Evolutionary conservation across 2,329 filamentous ascomycete species (phyloP), one percentile per base, ranked within the genome.

Genomic region (Sarocladium oryzae): DNA sequence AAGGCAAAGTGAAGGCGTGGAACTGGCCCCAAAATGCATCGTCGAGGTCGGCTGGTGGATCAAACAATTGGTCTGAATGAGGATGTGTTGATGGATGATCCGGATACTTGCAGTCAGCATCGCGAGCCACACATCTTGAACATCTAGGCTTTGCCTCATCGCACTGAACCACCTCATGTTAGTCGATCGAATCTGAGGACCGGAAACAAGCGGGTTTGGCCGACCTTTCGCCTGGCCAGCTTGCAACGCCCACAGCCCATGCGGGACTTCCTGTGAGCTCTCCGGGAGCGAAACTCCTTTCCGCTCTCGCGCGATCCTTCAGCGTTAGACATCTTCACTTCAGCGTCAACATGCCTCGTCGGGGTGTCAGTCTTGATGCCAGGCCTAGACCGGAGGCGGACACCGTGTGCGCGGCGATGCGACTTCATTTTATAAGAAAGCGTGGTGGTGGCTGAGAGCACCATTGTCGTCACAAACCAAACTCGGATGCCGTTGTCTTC

Each of bases 81-180:
- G 40, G 40, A n/a, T 24, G 26, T 26, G 40, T n/a, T 4, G 40
- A 45, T 5, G 40, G 21, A 15, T n/a, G 21, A 21, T 45, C 40
- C 4, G 40, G 40, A 28, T 45, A 45, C 10, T 45, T 26, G 24
- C 40, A 45, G 10, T 45, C 40, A 20, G 40, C 40, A 20, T 30
- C 40, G 40, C 40, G 40, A 30, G 21, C n/a, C 4, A 16, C 24
- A n/a, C 40, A 45, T 28, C 40, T 8, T 26, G 40, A 28, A n/a
- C 40, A 45, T 8, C 40, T 21, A 45, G 40, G 40, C n/a, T 45
- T 45, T n/a, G 40, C 40, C 24, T 45, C 40, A 45, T 45, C 40
- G n/a, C 40, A 45, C 40, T 45, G 21, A 7, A 24, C 8, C 11
- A 28, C n/a, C n/a, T 4, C 5, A 23, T 40, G 40, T 45, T 9